Percentiles rank a stretch among this genome's conserved stretches.
These are phyloP conservation scores for Plasmopara viticola DNA, from an alignment of 352 stramenopile species.

Conservation along the genomic window DNA sequence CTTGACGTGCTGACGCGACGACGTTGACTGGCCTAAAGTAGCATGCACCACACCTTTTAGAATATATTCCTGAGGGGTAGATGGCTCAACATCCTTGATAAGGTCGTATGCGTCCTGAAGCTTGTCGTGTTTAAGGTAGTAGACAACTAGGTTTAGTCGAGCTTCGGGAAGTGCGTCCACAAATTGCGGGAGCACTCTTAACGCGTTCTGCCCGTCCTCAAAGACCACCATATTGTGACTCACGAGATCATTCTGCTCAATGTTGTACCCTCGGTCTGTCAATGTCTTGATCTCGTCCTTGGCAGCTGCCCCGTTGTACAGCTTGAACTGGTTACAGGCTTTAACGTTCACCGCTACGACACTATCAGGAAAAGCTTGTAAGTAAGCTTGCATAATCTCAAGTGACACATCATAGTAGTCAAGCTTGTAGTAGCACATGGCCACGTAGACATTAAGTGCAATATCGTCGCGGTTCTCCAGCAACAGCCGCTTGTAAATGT, in stretches of 20 bases:
- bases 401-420: constrained; percentile 96
- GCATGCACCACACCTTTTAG: constrained; percentile 90
- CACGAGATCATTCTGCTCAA: constrained; percentile 92
- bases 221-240: constrained; percentile 96
- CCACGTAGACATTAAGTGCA: constrained; percentile 96
- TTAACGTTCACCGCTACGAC: constrained; percentile 95
- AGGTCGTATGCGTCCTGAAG: constrained; percentile 92
- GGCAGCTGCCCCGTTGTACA: constrained; percentile 94
- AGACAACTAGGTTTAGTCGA: constrained; percentile 93
- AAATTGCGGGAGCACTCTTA: constrained; percentile 89
- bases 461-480: constrained; percentile 94
- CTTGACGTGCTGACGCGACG: constrained; percentile 89
- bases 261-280: constrained; percentile 83
- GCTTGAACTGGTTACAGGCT: constrained; percentile 95
- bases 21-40: constrained; percentile 83
- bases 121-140: constrained; percentile 89
- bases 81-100: constrained; percentile 92
- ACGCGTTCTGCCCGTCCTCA: constrained; percentile 88
- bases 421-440: constrained; percentile 98
- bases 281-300: constrained; percentile 92
- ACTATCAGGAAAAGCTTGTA: constrained; percentile 88
- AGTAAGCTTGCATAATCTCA: constrained; percentile 95
- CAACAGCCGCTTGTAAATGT: constrained; percentile 95
- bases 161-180: constrained; percentile 91
- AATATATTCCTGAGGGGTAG: constrained; percentile 91